A percentile compares a stretch with the other conserved stretches of the same genome.
Conservation (phyloP, 1,139 yeast species). For the Hemisphaericaspora lyxosophila region DNA sequence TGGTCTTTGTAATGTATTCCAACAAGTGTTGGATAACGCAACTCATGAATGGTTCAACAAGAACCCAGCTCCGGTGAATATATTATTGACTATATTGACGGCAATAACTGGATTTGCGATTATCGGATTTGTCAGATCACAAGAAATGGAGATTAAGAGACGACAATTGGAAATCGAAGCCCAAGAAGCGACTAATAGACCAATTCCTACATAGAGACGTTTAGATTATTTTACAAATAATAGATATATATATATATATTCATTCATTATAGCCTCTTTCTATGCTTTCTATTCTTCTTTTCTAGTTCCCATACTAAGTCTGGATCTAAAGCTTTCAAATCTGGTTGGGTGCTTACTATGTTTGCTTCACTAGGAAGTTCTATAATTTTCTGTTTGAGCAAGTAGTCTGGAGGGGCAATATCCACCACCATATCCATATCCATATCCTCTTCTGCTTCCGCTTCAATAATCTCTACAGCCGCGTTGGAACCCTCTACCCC, state of each 20-base stretch:
- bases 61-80: slow-evolving; percentile 80
- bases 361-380: neutral
- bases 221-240: neutral
- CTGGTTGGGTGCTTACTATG: slow-evolving; percentile 18
- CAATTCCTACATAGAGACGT: slow-evolving; percentile 42
- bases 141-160: slow-evolving; percentile 51
- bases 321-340: slow-evolving; percentile 32
- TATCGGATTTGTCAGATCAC: slow-evolving; percentile 53
- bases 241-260: slow-evolving; percentile 7
- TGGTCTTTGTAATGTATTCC: slow-evolving; percentile 73
- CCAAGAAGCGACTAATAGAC: slow-evolving; percentile 50
- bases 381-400: neutral
- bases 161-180: slow-evolving; percentile 63
- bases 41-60: slow-evolving; percentile 67
- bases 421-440: neutral
- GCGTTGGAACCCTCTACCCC: neutral
- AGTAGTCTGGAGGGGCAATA: neutral
- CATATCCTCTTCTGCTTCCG: neutral
- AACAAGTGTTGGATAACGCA: slow-evolving; percentile 62
- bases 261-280: slow-evolving; percentile 14
- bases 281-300: slow-evolving; percentile 19
- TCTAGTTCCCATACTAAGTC: slow-evolving; percentile 24
- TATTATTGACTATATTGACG: slow-evolving; percentile 52
- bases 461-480: neutral
- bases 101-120: slow-evolving; percentile 53